Percentiles rank a stretch among this genome's conserved stretches.
Conservation (phyloP, 192 early-diverging fungal genomes). For the Linderina pennispora region DNA sequence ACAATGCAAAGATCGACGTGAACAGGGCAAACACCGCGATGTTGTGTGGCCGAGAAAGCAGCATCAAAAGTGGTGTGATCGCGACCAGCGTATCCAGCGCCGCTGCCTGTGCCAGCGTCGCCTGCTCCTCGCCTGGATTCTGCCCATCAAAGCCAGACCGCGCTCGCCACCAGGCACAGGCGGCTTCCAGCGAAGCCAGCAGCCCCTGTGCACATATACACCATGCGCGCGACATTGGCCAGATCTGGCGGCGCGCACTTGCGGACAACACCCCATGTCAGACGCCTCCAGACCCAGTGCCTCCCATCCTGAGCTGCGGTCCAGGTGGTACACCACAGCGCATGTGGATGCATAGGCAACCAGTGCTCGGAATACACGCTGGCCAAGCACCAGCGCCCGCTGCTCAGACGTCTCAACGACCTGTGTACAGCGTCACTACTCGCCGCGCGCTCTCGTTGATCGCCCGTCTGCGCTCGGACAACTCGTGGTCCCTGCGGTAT, state of each 20-base stretch:
- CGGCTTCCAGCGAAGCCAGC: background rate
- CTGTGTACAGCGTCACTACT: slow-evolving; percentile 1
- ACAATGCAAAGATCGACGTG: slow-evolving; percentile 44
- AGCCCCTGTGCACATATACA: slow-evolving; percentile 8
- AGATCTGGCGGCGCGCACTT: slow-evolving; percentile 13
- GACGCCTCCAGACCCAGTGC: slow-evolving; percentile 6
- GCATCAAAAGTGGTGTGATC: slow-evolving; percentile 53
- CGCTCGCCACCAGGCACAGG: slow-evolving; percentile 5
- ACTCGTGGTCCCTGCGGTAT: slow-evolving; percentile 1
- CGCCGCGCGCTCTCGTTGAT: background rate
- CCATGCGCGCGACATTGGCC: slow-evolving; percentile 11
- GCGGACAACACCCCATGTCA: slow-evolving; percentile 7
- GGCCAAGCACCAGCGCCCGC: background rate
- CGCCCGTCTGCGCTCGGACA: background rate
- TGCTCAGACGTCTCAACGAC: background rate
- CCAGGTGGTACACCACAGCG: slow-evolving; percentile 34
- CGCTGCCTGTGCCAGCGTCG: slow-evolving; percentile 3
- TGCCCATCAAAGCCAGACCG: background rate
- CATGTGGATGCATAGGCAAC: slow-evolving; percentile 8
- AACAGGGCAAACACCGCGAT: slow-evolving; percentile 54
- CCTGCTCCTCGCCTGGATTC: background rate
- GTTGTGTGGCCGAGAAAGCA: slow-evolving; percentile 60
- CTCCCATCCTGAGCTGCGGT: slow-evolving; percentile 27
- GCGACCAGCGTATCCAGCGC: slow-evolving; percentile 36
- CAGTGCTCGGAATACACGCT: slow-evolving; percentile 13